phyloP scores from a whole-genome alignment of 2,329 filamentous ascomycete genomes.

The Claviceps arundinis region DNA sequence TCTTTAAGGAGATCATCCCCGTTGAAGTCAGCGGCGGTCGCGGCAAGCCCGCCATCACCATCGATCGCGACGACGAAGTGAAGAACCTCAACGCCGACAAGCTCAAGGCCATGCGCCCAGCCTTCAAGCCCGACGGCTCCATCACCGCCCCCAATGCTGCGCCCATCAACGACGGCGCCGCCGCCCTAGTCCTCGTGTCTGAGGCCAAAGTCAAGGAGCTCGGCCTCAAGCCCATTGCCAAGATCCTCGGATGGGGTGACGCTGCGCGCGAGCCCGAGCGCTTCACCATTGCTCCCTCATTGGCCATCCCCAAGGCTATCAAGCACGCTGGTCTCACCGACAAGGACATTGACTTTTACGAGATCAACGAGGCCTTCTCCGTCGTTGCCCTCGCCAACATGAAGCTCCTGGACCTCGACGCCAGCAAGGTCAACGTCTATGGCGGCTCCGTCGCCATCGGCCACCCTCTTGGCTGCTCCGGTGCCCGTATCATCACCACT shows the following conservation, averaged over 20 bases:
- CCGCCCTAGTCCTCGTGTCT: constrained; percentile 84
- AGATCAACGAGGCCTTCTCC: constrained; percentile 99
- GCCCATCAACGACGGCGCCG: constrained; percentile 87
- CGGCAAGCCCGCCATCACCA: constrained; percentile 70
- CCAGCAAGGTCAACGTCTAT: constrained; percentile 87
- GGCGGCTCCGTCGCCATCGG: constrained; percentile 93
- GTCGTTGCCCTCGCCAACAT: constrained; percentile 94
- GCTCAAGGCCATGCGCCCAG: constrained; percentile 72
- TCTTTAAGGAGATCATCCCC: constrained; percentile 82
- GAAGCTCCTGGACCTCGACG: constrained; percentile 68
- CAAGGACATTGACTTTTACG: constrained; percentile 77
- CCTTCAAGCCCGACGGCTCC: constrained; percentile 71
- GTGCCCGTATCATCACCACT: constrained; percentile 85
- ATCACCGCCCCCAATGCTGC: constrained; percentile 95
- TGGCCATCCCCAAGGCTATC: constrained; percentile 94
- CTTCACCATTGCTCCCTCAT: constrained; percentile 86
- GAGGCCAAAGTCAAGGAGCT: constrained; percentile 90
- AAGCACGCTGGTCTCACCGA: constrained; percentile 78
- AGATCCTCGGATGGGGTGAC: constrained; percentile 96
- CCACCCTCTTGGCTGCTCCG: constrained; percentile 86
- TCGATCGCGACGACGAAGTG: constrained; percentile 86
- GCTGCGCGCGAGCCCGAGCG: constrained; percentile 83
- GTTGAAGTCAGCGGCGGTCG: constrained; percentile 78
- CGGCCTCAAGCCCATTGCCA: constrained; percentile 79
- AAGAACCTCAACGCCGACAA: constrained; percentile 85